Conservation (phyloP, 495 filamentous ascomycete species). For the Hyaloscypha bicolor region DNA sequence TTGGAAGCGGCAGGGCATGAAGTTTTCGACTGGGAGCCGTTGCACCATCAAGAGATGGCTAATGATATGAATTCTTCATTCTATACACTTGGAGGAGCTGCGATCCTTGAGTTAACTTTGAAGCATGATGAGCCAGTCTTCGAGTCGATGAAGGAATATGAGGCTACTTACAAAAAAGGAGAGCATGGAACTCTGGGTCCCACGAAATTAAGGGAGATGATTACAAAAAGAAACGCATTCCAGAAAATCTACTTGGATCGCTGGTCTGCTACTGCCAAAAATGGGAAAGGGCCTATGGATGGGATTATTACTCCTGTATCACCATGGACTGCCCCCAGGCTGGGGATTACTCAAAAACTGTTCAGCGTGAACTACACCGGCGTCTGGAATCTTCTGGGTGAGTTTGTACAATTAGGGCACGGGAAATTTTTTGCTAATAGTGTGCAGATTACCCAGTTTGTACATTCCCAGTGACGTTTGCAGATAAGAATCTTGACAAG, state of each 20-base stretch:
- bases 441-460: slow-evolving; percentile 30
- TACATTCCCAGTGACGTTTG: slow-evolving; percentile 34
- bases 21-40: slow-evolving; percentile 39
- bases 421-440: slow-evolving; percentile 13
- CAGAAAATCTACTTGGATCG: slow-evolving; percentile 60
- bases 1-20: slow-evolving; percentile 46
- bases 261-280: slow-evolving; percentile 46
- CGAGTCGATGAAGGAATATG: slow-evolving; percentile 30
- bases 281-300: slow-evolving; percentile 38
- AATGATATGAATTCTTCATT: slow-evolving; percentile 54
- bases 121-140: slow-evolving; percentile 55
- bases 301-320: slow-evolving; percentile 25
- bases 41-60: slow-evolving; percentile 46
- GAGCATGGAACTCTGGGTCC: slow-evolving; percentile 30
- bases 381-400: slow-evolving; percentile 32
- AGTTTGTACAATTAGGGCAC: background rate
- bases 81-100: slow-evolving; percentile 57
- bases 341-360: slow-evolving; percentile 30
- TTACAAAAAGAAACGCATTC: slow-evolving; percentile 46
- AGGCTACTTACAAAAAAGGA: slow-evolving; percentile 24
- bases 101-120: slow-evolving; percentile 50
- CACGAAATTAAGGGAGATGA: slow-evolving; percentile 34
- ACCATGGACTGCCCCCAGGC: slow-evolving; percentile 28
- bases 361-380: slow-evolving; percentile 33
- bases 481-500: slow-evolving; percentile 35